These are phyloP conservation scores for Yamadazyma blattariae DNA, from an alignment of 1,139 yeast genomes.

Conservation along the genomic window DNA sequence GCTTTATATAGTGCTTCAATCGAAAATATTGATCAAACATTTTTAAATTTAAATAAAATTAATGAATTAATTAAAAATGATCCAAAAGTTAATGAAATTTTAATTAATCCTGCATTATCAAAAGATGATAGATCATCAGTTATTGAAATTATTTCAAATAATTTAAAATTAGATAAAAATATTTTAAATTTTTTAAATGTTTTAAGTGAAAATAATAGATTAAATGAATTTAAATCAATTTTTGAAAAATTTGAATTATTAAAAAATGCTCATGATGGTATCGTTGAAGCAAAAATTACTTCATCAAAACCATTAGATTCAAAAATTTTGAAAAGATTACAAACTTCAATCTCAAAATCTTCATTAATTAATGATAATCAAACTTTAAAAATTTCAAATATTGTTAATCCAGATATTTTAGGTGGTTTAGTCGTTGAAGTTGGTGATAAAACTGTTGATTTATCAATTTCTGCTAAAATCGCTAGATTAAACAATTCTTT, in stretches of 20 bases:
- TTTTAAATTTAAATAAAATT: conserved; percentile 62
- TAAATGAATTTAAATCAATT: conserved; percentile 63
- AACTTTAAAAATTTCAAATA: conserved; percentile 79
- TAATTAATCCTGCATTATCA: conserved; percentile 83
- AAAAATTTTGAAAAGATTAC: conserved; percentile 75
- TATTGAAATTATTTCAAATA: conserved; percentile 56
- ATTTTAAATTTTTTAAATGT: conserved; percentile 79
- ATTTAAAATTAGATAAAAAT: conserved; percentile 66
- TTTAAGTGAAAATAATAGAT: conserved; percentile 93
- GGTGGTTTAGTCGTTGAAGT: conserved; percentile 97
- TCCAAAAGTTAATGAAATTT: conserved; percentile 56
- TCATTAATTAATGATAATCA: conserved; percentile 81
- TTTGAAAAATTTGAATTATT: conserved; percentile 71
- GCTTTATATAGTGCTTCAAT: conserved; percentile 93
- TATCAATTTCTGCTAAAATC: conserved; percentile 82
- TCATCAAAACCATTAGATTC: conserved; percentile 85
- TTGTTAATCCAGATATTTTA: conserved; percentile 82
- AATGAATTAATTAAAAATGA: conserved; percentile 59
- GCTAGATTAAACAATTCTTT: conserved; percentile 86
- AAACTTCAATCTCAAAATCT: conserved; percentile 74
- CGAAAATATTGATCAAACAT: conserved; percentile 74
- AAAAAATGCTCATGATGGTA: conserved; percentile 86
- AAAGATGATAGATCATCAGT: conserved; percentile 70
- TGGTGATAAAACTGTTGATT: conserved; percentile 95
- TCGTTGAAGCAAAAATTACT: conserved; percentile 91